Evolutionary conservation across 2,329 filamentous ascomycete species (phyloP).

Genomic region (Thielaviopsis ethacetica): DNA sequence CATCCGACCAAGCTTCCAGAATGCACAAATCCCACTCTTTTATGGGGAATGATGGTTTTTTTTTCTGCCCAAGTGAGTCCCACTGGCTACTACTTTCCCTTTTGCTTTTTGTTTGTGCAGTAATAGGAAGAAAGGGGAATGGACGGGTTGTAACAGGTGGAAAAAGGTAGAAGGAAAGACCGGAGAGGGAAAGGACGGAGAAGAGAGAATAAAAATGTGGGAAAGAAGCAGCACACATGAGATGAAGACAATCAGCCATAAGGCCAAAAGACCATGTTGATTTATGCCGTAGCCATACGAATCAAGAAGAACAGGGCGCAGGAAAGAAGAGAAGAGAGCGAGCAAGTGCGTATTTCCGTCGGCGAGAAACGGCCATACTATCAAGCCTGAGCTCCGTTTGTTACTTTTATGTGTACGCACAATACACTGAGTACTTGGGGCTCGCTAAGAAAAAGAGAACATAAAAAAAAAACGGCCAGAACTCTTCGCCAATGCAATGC

Average conservation of each 20-base stretch:
- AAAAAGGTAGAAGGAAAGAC: too few relatives aligned
- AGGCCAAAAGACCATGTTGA: too few relatives aligned
- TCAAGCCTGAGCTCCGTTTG: neutral
- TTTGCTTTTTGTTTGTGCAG: neutral
- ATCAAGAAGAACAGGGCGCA: too few relatives aligned
- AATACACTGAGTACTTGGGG: neutral
- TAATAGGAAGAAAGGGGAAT: neutral
- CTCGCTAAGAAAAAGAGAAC: neutral
- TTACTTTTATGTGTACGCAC: neutral
- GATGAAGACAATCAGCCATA: too few relatives aligned
- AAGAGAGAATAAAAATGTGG: too few relatives aligned
- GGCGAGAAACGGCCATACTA: neutral
- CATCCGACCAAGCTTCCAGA: neutral
- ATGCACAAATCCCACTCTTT: neutral
- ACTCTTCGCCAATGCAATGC: too few relatives aligned
- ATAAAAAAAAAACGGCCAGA: neutral
- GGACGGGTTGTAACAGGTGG: too few relatives aligned
- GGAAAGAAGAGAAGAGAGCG: neutral
- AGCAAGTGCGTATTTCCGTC: neutral
- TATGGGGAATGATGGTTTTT: neutral
- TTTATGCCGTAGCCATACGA: too few relatives aligned
- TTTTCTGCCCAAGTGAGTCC: neutral
- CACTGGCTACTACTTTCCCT: neutral
- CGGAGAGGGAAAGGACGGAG: too few relatives aligned
- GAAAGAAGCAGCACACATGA: too few relatives aligned